A percentile compares a stretch with the other conserved stretches of the same genome.
Conservation (phyloP, 2,329 filamentous ascomycete genomes). For the Cladosporium sp. region DNA sequence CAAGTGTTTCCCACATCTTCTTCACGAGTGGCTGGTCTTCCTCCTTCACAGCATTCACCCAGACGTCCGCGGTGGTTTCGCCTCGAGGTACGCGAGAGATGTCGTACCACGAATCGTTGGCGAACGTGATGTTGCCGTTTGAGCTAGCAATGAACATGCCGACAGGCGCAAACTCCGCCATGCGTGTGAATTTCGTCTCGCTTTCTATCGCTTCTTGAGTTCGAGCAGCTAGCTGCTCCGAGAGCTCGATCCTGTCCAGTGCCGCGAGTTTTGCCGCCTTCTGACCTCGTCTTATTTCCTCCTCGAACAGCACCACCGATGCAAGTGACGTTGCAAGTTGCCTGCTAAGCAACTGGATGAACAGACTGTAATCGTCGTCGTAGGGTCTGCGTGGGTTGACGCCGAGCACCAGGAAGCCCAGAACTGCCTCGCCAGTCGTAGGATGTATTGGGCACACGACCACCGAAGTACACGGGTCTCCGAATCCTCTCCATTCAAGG, state of each 20-base stretch:
- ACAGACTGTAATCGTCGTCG: conserved; percentile 75
- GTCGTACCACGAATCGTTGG: conserved; percentile 71
- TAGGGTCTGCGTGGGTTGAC: conserved; percentile 75
- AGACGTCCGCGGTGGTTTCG: conserved; percentile 55
- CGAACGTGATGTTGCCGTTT: conserved; percentile 68
- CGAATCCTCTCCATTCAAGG: conserved; percentile 66
- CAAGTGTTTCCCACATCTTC: conserved; percentile 59
- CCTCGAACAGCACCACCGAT: conserved; percentile 77
- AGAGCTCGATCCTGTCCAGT: conserved; percentile 71
- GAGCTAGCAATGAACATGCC: conserved; percentile 81
- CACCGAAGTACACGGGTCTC: conserved; percentile 64
- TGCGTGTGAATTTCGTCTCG: conserved; percentile 75
- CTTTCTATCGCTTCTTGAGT: conserved; percentile 56
- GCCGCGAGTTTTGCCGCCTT: conserved; percentile 70
- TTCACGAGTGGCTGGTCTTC: conserved; percentile 61
- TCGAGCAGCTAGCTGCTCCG: conserved; percentile 65
- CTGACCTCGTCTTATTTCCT: conserved; percentile 73
- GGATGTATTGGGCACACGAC: conserved; percentile 77
- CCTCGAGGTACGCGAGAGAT: conserved; percentile 64
- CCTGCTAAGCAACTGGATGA: conserved; percentile 68
- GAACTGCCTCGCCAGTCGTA: conserved; percentile 66
- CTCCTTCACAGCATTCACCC: conserved; percentile 68
- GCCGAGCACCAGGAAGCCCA: conserved; percentile 76
- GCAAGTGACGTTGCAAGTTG: conserved; percentile 77
- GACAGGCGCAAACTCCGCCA: conserved; percentile 80